Evolutionary conservation across 2,329 filamentous ascomycete species (phyloP), one percentile per base, ranked within the genome.

Genomic region (Cladosporium sp.): DNA sequence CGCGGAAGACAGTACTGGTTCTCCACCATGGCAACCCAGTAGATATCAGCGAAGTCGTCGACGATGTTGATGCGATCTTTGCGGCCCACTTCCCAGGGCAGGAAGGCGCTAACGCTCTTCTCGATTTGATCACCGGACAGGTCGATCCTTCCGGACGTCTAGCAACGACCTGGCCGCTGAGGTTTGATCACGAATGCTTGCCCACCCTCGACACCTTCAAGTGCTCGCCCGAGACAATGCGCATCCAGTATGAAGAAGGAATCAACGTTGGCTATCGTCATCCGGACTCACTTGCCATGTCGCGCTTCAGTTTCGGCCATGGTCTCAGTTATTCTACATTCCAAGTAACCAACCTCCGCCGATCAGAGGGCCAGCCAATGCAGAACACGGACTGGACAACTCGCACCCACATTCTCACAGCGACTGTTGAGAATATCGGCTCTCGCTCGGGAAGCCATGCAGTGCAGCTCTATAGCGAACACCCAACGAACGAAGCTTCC

Each of bases 261-360:
- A 78, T 92, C 11, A 90, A 87, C 77, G 85, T 92, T 63, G 90
- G 90, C 2, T 92, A 92, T 77, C 80, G 87, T n/a, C 88, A 54
- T 54, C 51, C 51, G 2, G 28, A 54, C 18, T 54, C 51, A n/a
- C 12, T 54, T 30, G 28, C 28, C 15, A 54, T 54, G 51, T 54
- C 51, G 28, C 81, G 90, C 0, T 92, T 93, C 78, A 85, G 89
- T 65, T 95, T 95, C 74, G 90, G 90, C 14, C 88, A 92, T 74
- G 90, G 92, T 2, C 82, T 95, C 1, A 91, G 89, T 14, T 94
- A 93, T 78, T 93, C 91, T 0, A 86, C 80, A 0, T 94, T 92
- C 74, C 82, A 84, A 57, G 89, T 91, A 72, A 86, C 86, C 18
- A 79, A 82, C 0, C 83, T 87, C 10, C 51, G 51, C 7, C 24